These are phyloP conservation scores for Microthyrium microscopicum DNA, from an alignment of 2,329 filamentous ascomycete genomes.

Conservation along the genomic window DNA sequence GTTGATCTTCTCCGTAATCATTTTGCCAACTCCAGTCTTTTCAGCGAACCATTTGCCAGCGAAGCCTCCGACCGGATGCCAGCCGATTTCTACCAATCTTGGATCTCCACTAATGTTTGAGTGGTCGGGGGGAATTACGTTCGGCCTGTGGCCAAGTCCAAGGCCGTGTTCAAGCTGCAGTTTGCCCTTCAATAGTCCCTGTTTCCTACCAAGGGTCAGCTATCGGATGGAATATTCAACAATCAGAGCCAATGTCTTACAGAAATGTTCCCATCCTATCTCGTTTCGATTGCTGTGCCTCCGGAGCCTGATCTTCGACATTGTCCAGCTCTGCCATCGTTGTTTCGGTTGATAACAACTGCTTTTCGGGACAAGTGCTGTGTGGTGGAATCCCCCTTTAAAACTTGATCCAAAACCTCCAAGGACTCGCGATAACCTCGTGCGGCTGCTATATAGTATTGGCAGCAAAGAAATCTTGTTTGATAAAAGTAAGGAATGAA, in stretches of 20 bases:
- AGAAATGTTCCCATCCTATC: conserved; percentile 2
- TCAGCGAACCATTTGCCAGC: conserved; percentile 44
- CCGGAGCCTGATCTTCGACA: too few relatives aligned
- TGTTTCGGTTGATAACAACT: too few relatives aligned
- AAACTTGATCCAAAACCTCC: too few relatives aligned
- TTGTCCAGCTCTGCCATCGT: too few relatives aligned
- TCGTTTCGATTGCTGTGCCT: conserved; percentile 1
- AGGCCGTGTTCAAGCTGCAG: conserved; percentile 26
- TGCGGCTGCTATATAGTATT: too few relatives aligned
- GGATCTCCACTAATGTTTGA: conserved; percentile 21
- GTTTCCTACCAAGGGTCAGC: conserved; percentile 2
- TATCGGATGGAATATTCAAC: not conserved
- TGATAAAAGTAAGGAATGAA: too few relatives aligned
- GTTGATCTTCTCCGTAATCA: conserved; percentile 39
- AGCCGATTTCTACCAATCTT: conserved; percentile 36
- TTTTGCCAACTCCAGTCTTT: conserved; percentile 35
- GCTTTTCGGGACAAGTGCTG: too few relatives aligned
- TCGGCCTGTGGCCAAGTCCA: conserved; percentile 28
- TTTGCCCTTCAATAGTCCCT: conserved; percentile 19
- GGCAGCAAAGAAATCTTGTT: too few relatives aligned
- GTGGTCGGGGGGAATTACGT: conserved; percentile 26
- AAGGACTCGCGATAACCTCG: too few relatives aligned
- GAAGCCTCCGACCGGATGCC: conserved; percentile 40
- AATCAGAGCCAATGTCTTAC: not conserved
- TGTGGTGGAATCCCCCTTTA: too few relatives aligned